These are phyloP conservation scores for Metschnikowia noctiluminum DNA, from an alignment of 805 yeast genomes.

Conservation along the genomic window DNA sequence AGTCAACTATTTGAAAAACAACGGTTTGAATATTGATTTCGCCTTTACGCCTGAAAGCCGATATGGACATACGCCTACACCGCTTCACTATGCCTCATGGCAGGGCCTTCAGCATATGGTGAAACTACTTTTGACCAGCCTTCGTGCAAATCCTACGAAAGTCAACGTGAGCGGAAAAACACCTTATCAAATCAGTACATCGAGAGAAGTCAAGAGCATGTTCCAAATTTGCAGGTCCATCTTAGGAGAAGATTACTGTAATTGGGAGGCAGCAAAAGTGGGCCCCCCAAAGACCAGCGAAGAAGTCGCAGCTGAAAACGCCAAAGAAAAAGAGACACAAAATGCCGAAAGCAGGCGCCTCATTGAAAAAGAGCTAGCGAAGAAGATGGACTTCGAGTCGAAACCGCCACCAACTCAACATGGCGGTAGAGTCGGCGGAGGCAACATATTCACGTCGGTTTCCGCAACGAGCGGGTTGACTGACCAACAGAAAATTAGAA, in stretches of 20 bases:
- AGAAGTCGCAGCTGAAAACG: conserved; percentile 45
- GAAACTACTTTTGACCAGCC: conserved; percentile 52
- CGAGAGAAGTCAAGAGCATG: conserved; percentile 43
- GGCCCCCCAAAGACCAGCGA: conserved; percentile 59
- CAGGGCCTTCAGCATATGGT: conserved; percentile 68
- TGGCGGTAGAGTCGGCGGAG: conserved; percentile 33
- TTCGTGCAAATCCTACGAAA: conserved; percentile 69
- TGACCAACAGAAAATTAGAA: conserved; percentile 67
- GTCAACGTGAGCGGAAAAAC: conserved; percentile 54
- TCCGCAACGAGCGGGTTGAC: conserved; percentile 58
- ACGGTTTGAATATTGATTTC: conserved; percentile 53
- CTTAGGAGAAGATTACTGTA: conserved; percentile 65
- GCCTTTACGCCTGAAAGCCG: conserved; percentile 51
- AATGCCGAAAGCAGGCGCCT: conserved; percentile 37
- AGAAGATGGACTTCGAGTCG: conserved; percentile 31
- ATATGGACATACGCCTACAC: conserved; percentile 60
- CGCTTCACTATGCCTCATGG: conserved; percentile 74
- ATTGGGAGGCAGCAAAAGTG: conserved; percentile 69
- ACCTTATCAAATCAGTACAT: conserved; percentile 63
- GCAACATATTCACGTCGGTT: conserved; percentile 14
- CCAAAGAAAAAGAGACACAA: conserved; percentile 30
- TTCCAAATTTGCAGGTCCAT: conserved; percentile 67
- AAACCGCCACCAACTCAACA: conserved; percentile 30
- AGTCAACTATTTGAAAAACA: conserved; percentile 55
- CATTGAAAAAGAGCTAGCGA: conserved; percentile 44